Evolutionary conservation across 345 rosid species (phyloP).

Genomic region (Gossypium thurberi): DNA sequence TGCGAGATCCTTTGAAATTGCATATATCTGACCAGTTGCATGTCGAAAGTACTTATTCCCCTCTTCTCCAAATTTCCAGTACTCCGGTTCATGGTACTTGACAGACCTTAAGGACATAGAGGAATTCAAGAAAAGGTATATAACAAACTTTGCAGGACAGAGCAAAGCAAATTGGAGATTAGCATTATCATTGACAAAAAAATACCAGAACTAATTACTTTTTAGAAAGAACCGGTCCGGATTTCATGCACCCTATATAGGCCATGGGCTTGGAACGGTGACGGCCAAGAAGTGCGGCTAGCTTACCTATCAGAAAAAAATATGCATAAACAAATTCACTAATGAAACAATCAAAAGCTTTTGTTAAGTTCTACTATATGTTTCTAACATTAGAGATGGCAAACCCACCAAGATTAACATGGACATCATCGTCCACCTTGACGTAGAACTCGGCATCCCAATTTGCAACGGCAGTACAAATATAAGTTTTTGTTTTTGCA

Average conservation of each 20-base stretch:
- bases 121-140: background rate
- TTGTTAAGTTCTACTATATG: background rate
- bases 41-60: slow-evolving; percentile 96
- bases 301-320: slow-evolving; percentile 49
- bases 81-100: slow-evolving; percentile 96
- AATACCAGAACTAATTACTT: slow-evolving; percentile 36
- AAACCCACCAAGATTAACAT: slow-evolving; percentile 83
- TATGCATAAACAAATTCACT: background rate
- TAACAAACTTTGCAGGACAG: background rate
- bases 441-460: slow-evolving; percentile 96
- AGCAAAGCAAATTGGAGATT: slow-evolving; percentile 2
- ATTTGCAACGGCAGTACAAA: slow-evolving; percentile 81
- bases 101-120: slow-evolving; percentile 47
- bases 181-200: background rate
- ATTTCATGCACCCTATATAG: slow-evolving; percentile 96
- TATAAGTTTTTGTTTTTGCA: slow-evolving; percentile 90
- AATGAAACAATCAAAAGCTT: background rate
- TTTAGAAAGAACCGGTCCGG: slow-evolving; percentile 93
- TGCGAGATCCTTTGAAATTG: slow-evolving; percentile 90
- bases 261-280: slow-evolving; percentile 90
- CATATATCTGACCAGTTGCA: slow-evolving; percentile 98
- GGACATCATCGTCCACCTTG: slow-evolving; percentile 99
- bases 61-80: slow-evolving; percentile 96
- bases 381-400: background rate
- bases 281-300: slow-evolving; percentile 80